phyloP scores from a whole-genome alignment of 768 basidiomycete species.

The Rhodotorula diobovata region DNA sequence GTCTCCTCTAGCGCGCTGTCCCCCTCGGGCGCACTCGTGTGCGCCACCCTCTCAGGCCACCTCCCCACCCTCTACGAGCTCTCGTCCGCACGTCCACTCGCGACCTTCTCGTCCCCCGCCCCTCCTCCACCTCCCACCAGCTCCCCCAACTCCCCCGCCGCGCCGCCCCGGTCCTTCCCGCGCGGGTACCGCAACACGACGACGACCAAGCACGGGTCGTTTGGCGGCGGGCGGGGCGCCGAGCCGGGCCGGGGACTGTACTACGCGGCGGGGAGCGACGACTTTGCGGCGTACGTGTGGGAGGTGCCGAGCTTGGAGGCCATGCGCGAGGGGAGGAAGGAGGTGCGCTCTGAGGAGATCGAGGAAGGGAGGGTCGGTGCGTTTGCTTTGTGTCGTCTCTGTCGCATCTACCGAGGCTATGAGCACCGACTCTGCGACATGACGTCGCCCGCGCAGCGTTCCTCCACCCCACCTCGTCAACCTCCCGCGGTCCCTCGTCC shows the following conservation, averaged over 20 bases:
- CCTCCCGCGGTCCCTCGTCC: too few species aligned
- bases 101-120: conserved; percentile 55
- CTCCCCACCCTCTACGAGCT: conserved; percentile 60
- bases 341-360: neutral
- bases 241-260: conserved; percentile 53
- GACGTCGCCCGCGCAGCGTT: too few species aligned
- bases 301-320: conserved; percentile 61
- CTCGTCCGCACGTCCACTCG: conserved; percentile 53
- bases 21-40: conserved; percentile 47
- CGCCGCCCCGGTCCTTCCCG: neutral
- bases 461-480: too few species aligned
- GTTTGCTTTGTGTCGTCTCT: neutral
- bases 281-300: conserved; percentile 76
- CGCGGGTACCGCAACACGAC: conserved; percentile 21
- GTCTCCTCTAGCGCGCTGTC: conserved; percentile 48
- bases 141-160: neutral
- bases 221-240: conserved; percentile 53
- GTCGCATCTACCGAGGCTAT: neutral
- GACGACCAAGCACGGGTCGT: conserved; percentile 63
- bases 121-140: neutral
- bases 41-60: conserved; percentile 58
- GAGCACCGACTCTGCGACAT: too few species aligned
- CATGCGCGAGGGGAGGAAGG: conserved; percentile 45
- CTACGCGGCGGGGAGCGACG: conserved; percentile 74
- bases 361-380: neutral